A percentile compares a stretch with the other conserved stretches of the same genome.
phyloP scores from a whole-genome alignment of 176 grass and related monocot genomes.

The Carex parvula region DNA sequence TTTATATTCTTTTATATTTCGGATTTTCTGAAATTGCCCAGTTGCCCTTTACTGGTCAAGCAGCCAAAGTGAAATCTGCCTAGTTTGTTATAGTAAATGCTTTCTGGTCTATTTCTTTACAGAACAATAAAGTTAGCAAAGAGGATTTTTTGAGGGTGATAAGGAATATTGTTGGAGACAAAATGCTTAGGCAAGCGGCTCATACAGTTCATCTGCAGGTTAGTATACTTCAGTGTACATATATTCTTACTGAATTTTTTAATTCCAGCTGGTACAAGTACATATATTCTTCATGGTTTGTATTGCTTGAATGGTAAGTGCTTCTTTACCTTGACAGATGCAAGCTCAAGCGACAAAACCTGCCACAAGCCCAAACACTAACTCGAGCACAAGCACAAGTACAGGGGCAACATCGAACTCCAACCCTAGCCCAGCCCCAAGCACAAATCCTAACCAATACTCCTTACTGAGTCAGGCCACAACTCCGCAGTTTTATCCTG shows the following conservation, averaged over 20 bases:
- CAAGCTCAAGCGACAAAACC: slow-evolving; percentile 39
- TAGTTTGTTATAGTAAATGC: background rate
- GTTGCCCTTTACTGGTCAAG: background rate
- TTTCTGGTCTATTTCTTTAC: slow-evolving; percentile 27
- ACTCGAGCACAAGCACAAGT: slow-evolving; percentile 11
- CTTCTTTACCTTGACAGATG: slow-evolving; percentile 37
- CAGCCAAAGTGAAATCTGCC: background rate
- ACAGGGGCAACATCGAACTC: background rate
- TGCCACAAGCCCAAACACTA: slow-evolving; percentile 2
- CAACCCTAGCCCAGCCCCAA: slow-evolving; percentile 14
- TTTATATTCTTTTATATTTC: slow-evolving; percentile 26
- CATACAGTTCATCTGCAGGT: slow-evolving; percentile 82
- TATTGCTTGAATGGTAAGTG: slow-evolving; percentile 12
- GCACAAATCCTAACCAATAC: slow-evolving; percentile 52
- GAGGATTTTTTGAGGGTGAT: slow-evolving; percentile 86
- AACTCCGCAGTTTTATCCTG: slow-evolving; percentile 45
- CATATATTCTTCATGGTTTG: background rate
- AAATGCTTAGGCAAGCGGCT: slow-evolving; percentile 87
- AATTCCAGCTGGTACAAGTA: background rate
- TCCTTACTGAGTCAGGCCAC: slow-evolving; percentile 53
- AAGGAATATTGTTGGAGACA: slow-evolving; percentile 96
- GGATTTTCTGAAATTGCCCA: background rate
- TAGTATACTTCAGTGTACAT: slow-evolving; percentile 32
- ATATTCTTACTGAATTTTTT: background rate
- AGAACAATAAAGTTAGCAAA: slow-evolving; percentile 96